Evolutionary conservation across 2,329 filamentous ascomycete genomes (phyloP), one percentile per base, ranked within the genome.

Genomic region (Mollisia scopiformis): DNA sequence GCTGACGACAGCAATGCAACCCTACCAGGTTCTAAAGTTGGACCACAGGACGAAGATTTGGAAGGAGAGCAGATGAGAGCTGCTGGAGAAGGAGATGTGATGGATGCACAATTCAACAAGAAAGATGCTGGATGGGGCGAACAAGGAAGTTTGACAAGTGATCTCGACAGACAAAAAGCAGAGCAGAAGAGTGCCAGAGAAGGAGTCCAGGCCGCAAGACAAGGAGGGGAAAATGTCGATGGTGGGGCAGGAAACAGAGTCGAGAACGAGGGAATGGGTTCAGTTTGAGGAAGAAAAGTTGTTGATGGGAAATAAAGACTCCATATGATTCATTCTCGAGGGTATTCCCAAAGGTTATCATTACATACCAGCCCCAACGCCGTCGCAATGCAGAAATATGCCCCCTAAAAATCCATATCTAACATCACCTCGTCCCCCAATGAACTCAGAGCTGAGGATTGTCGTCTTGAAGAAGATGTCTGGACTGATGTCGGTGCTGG

Each of bases 71-170:
- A 72, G 56, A 72, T 72, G 70, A 37, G 64, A 21, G 66, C 66
- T n/a, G 13, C 65, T 1, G 69, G 68, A 21, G 71, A 73, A 61
- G 71, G 72, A 62, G 59, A 71, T 19, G 66, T 72, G 6, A 72
- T 73, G 69, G 41, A 65, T 53, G 70, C 68, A 21, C 71, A 73
- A 39, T 61, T 72, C 13, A 52, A 72, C 50, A 74, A 74, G 64
- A 72, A 70, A 62, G 65, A 68, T 55, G 70, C 68, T 1, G 71
- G 72, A 19, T 73, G 71, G 70, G 71, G 71, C 23, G 71, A 71
- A 55, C 62, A 74, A 37, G 61, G 62, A 5, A 71, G 69, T 39
- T 65, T 71, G 53, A 73, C 71, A 6, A 66, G 63, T 55, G 61
- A 68, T 62, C 55, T 74, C 59, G 72, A 73, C 31, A 68, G 68